Base-by-base conservation (phyloP, 345 rosid genomes). In the Gynandropsis gynandra region DNA sequence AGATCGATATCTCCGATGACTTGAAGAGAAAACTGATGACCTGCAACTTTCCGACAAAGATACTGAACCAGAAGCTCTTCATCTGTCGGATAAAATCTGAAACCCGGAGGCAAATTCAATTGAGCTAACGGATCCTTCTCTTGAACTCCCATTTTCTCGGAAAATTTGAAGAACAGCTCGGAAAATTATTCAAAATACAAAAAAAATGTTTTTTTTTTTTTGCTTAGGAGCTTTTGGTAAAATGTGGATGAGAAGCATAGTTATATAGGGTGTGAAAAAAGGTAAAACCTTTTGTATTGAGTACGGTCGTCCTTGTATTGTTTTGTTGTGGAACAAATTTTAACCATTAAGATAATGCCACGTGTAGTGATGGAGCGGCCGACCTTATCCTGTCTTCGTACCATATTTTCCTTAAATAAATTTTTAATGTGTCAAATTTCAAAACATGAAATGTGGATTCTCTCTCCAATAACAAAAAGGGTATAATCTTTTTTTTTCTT, bases 51-150 rank as follows among this genome's bases (percentile, higher is more conserved):
- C 48, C 75, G 71, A 64, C 95, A 84, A 3, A 90, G 72, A 50
- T 90, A 90, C 42, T 87, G 93, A 40, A 87, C 93, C n/a, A 90
- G 44, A 31, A 90, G 95, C 78, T 90, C 98, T 73, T 82, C 98
- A 49, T 90, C 98, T 12, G 96, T 87, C 64, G 98, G 98, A 67
- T 69, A 74, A 61, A 90, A 90, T 21, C 98, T 72, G 39, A 90
- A 87, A 52, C 98, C 98, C 42, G 98, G 98, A 0, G 98, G 98
- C 56, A 90, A 73, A 65, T 84, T 90, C 66, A 87, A 64, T 35
- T 87, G 89, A 36, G 95, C 59, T 9, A 87, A 73, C 24, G 89
- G 80, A 64, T 90, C 87, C 9, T 60, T 75, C 68, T 75, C 85
- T 39, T 64, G 73, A 4, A 86, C 54, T 8, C 88, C 89, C 98